Conservation (phyloP, 2,329 filamentous ascomycete genomes). For the Dryadomyces quercus-mongolicae region DNA sequence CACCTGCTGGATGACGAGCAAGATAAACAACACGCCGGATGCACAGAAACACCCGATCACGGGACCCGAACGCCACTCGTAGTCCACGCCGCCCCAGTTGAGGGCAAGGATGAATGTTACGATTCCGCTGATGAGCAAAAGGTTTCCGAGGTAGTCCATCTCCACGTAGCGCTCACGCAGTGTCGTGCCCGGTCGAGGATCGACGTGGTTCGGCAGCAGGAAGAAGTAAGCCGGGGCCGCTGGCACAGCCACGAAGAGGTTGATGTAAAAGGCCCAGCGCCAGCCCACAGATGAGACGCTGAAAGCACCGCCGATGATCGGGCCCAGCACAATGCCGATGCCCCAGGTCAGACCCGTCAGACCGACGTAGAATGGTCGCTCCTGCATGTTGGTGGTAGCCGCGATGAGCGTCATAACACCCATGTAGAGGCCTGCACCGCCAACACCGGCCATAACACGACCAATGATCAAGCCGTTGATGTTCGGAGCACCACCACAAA, state of each 20-base stretch:
- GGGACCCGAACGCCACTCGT: slow-evolving; percentile 32
- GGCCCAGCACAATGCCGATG: slow-evolving; percentile 6
- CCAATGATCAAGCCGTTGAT: slow-evolving; percentile 32
- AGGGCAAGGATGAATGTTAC: slow-evolving; percentile 32
- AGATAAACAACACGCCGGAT: slow-evolving; percentile 23
- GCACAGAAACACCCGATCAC: slow-evolving; percentile 32
- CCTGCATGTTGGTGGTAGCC: not conserved
- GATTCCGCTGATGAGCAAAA: slow-evolving; percentile 20
- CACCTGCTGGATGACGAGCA: slow-evolving; percentile 33
- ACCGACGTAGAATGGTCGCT: slow-evolving; percentile 5
- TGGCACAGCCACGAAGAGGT: slow-evolving; percentile 26
- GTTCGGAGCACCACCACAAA: slow-evolving; percentile 26
- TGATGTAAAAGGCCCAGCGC: slow-evolving; percentile 36
- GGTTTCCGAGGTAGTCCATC: slow-evolving; percentile 19
- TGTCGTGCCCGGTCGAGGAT: slow-evolving; percentile 8
- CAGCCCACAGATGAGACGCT: slow-evolving; percentile 14
- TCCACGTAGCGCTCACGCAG: not conserved
- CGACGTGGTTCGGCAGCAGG: slow-evolving; percentile 20
- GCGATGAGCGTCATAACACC: slow-evolving; percentile 10
- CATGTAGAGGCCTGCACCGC: slow-evolving; percentile 26
- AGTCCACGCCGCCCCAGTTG: slow-evolving; percentile 36
- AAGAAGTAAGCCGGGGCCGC: slow-evolving; percentile 31
- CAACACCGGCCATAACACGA: slow-evolving; percentile 27
- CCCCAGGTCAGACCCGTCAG: slow-evolving; percentile 11
- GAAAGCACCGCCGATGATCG: slow-evolving; percentile 30